A percentile compares a stretch with the other conserved stretches of the same genome.
Conservation (phyloP, 306 rosid species). For the Fragaria iinumae region DNA sequence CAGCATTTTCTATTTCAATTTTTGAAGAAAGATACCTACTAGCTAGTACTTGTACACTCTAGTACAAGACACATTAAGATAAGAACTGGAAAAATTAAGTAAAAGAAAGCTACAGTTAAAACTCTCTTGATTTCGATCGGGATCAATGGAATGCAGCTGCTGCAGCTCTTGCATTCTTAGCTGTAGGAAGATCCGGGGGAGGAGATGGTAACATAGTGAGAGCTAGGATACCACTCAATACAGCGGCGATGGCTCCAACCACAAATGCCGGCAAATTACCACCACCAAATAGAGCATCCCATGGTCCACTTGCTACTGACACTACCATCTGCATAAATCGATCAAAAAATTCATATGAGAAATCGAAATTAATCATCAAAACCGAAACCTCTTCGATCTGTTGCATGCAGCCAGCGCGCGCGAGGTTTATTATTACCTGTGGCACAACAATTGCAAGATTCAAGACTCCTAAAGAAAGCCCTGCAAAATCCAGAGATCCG, state of each 20-base stretch:
- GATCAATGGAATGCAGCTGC: conserved; percentile 41
- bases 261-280: conserved; percentile 90
- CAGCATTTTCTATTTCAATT: neutral
- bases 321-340: conserved; percentile 51
- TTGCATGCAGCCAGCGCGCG: neutral
- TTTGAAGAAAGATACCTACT: neutral
- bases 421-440: conserved; percentile 35
- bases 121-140: conserved; percentile 2
- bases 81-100: neutral
- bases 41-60: neutral
- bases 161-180: conserved; percentile 22
- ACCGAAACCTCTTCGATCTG: neutral
- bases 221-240: conserved; percentile 53
- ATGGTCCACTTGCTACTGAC: conserved; percentile 66
- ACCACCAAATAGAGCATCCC: conserved; percentile 74
- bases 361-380: neutral
- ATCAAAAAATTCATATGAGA: neutral
- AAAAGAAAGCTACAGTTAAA: neutral
- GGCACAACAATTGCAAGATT: conserved; percentile 75
- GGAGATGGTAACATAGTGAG: conserved; percentile 69
- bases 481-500: conserved; percentile 32
- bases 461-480: conserved; percentile 76
- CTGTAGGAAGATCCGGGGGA: conserved; percentile 40
- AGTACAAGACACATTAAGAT: neutral
- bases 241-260: conserved; percentile 64